phyloP scores from a whole-genome alignment of 306 rosid genomes.

The Acacia melanoxylon region DNA sequence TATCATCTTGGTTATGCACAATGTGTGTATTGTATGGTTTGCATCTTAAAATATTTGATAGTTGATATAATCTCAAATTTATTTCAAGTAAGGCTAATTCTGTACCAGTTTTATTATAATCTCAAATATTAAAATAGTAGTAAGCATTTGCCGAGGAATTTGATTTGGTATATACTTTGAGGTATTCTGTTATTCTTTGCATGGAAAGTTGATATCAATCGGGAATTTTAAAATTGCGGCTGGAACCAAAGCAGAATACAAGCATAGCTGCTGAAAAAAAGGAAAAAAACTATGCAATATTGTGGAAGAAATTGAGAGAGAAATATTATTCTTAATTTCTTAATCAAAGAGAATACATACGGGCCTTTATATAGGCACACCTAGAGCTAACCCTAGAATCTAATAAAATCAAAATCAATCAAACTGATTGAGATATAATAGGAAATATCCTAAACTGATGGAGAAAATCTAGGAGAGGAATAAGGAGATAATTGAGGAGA shows the following conservation, averaged over 20 bases:
- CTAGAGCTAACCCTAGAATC: too few relatives aligned
- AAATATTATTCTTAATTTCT: too few relatives aligned
- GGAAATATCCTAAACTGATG: too few relatives aligned
- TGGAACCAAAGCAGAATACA: background rate
- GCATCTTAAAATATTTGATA: constrained; percentile 20
- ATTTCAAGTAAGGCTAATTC: background rate
- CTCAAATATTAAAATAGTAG: background rate
- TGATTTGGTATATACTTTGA: background rate
- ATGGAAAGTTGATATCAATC: background rate
- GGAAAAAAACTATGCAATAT: background rate
- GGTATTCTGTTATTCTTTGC: background rate
- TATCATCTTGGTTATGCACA: background rate
- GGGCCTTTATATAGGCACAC: too few relatives aligned
- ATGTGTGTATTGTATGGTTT: background rate
- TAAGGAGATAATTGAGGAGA: too few relatives aligned
- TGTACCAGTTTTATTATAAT: background rate
- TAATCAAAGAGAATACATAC: too few relatives aligned
- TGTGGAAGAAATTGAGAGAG: too few relatives aligned
- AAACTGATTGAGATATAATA: too few relatives aligned
- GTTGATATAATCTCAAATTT: background rate
- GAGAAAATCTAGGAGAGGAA: too few relatives aligned
- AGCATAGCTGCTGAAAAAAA: background rate
- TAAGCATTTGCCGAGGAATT: background rate
- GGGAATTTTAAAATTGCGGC: background rate
- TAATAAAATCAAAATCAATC: too few relatives aligned